Evolutionary conservation across 495 filamentous ascomycete genomes (phyloP), one percentile per base, ranked within the genome.

Genomic region (Daldinia childiae): DNA sequence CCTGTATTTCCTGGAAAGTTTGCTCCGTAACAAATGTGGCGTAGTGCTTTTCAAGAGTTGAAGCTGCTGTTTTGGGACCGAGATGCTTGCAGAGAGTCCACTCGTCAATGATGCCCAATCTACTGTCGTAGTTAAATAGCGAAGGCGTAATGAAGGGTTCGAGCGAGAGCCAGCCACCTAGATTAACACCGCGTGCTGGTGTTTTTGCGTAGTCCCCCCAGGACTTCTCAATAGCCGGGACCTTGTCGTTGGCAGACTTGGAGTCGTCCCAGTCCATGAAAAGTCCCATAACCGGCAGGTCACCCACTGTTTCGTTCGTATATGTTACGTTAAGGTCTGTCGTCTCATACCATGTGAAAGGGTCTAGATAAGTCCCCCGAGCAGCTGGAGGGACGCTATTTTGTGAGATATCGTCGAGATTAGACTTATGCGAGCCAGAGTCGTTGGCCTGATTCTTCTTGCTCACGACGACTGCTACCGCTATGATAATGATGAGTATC

Each of bases 131-230:
- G 65, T 89, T 79, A 76, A 99, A 99, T 30, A 98, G 84, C 1
- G 93, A 97, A 0, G 96, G 96, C 15, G 91, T 93, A 75, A 99
- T 98, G 74, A 97, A 97, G 0, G 96, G 96, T 70, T 99, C 96
- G 7, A 99, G 82, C 0, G 90, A 91, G 3, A 99, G 86, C 96
- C 95, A 99, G 29, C 96, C 96, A 38, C 96, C 95, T 4, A 98
- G 72, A 77, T 98, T 99, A 24, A 98, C 91, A 2, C 96, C 96
- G 1, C 94, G 88, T 27, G 95, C 93, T 5, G 93, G 94, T 54
- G 81, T 87, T 3, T 86, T 87, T 1, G 91, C 88, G 75, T 98
- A 99, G n/a, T 88, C 82, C 57, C 86, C 86, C 86, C 90, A 93
- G 6, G 79, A 68, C 67, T 95, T 82, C 62, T 93, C 87, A 12